These are phyloP conservation scores for Phanerochaete sordida DNA, from an alignment of 768 basidiomycete genomes.

Conservation along the genomic window DNA sequence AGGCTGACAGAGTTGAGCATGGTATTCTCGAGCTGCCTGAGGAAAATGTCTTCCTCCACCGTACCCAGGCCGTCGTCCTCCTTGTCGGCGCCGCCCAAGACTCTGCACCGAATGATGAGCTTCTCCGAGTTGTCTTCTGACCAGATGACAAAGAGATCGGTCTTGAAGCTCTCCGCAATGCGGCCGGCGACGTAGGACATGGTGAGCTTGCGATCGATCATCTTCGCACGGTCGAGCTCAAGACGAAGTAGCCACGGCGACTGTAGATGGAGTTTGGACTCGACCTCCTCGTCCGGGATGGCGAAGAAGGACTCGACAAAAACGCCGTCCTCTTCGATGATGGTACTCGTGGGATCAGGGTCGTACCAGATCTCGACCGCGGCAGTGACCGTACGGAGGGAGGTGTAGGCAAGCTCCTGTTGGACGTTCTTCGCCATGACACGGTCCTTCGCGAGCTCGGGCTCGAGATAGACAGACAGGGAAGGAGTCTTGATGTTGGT, in stretches of 20 bases:
- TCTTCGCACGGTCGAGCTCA: conserved; percentile 94
- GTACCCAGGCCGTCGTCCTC: conserved; percentile 74
- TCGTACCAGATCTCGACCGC: conserved; percentile 99
- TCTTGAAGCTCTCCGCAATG: conserved; percentile 92
- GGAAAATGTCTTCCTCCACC: conserved; percentile 92
- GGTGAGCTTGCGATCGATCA: conserved; percentile 94
- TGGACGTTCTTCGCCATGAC: conserved; percentile 81
- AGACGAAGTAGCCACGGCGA: conserved; percentile 98
- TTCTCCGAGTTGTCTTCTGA: conserved; percentile 99
- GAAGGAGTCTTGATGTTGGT: conserved; percentile 98
- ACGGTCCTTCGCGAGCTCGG: conserved; percentile 59
- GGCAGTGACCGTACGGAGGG: conserved; percentile 88
- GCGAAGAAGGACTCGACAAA: conserved; percentile 99
- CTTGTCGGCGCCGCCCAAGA: conserved; percentile 80
- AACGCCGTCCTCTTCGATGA: conserved; percentile 93
- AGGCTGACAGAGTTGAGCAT: conserved; percentile 95
- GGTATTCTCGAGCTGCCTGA: conserved; percentile 93
- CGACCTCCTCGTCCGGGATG: conserved; percentile 96
- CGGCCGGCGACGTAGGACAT: conserved; percentile 94
- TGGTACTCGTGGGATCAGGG: conserved; percentile 85
- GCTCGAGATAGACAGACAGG: conserved; percentile 84
- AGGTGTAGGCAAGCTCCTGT: conserved; percentile 92
- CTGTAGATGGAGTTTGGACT: conserved; percentile 84
- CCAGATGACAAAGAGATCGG: conserved; percentile 97
- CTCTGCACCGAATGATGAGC: conserved; percentile 94